These are phyloP conservation scores for Fragaria ananassa DNA, from an alignment of 306 rosid genomes.

Conservation along the genomic window DNA sequence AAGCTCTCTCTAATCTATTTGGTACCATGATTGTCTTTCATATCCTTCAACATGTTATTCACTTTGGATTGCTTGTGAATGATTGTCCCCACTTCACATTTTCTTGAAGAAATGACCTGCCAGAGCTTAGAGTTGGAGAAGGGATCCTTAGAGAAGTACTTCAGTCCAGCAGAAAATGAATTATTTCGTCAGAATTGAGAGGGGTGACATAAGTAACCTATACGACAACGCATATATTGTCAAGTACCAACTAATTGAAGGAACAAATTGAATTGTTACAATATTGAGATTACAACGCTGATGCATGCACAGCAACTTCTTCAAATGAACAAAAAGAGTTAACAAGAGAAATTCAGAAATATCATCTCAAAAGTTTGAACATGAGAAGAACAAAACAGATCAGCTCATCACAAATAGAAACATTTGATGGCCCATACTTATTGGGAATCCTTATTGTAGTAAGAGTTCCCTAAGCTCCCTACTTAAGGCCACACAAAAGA, in stretches of 20 bases:
- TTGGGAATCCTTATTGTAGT: conserved; percentile 4
- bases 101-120: background rate
- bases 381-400: background rate
- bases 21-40: conserved; percentile 49
- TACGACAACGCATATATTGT: background rate
- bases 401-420: background rate
- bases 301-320: background rate
- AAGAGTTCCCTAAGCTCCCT: conserved; percentile 9
- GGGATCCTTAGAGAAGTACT: background rate
- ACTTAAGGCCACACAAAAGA: conserved; percentile 13
- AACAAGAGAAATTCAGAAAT: background rate
- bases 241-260: background rate
- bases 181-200: background rate
- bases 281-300: background rate
- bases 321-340: background rate
- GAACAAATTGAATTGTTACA: background rate
- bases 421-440: background rate
- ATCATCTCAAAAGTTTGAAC: background rate
- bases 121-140: background rate
- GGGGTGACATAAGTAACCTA: background rate
- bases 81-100: conserved; percentile 21
- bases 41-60: conserved; percentile 38
- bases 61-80: conserved; percentile 44
- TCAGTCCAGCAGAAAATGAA: background rate
- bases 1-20: conserved; percentile 32